Conservation (phyloP, 495 filamentous ascomycete species). For the Pyrenopolyporus hunteri region DNA sequence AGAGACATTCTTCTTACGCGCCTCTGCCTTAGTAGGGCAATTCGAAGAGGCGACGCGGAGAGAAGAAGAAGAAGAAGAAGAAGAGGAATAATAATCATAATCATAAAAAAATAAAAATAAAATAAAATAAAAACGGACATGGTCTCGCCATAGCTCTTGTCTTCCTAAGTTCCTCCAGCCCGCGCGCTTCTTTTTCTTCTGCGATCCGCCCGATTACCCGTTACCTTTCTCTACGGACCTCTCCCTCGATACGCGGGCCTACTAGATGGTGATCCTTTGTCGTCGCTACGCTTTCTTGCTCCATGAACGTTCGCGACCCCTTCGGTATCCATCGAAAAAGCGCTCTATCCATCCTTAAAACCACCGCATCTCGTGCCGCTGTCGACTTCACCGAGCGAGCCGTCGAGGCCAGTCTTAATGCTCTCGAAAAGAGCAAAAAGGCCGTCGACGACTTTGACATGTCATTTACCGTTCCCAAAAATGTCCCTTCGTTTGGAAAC, state of each 20-base stretch:
- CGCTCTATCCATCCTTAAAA: constrained; percentile 53
- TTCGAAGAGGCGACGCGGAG: constrained; percentile 4
- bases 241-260: not conserved
- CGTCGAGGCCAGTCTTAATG: constrained; percentile 49
- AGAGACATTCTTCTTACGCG: constrained; percentile 8
- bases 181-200: not conserved
- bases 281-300: constrained; percentile 21
- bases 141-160: constrained; percentile 1
- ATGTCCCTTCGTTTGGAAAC: constrained; percentile 73
- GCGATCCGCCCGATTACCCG: not conserved
- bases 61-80: constrained; percentile 1
- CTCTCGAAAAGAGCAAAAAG: constrained; percentile 50
- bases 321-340: constrained; percentile 57
- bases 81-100: too few relatives aligned
- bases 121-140: too few relatives aligned
- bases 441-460: constrained; percentile 57
- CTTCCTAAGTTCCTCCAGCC: constrained; percentile 1
- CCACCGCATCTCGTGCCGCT: constrained; percentile 47
- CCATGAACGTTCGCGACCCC: constrained; percentile 61
- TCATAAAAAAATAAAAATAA: too few relatives aligned
- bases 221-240: not conserved
- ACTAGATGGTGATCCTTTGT: constrained; percentile 27
- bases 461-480: constrained; percentile 70
- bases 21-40: constrained; percentile 5
- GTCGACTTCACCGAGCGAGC: constrained; percentile 49